phyloP scores from a whole-genome alignment of 805 yeast species.

The Yamadazyma sp. region DNA sequence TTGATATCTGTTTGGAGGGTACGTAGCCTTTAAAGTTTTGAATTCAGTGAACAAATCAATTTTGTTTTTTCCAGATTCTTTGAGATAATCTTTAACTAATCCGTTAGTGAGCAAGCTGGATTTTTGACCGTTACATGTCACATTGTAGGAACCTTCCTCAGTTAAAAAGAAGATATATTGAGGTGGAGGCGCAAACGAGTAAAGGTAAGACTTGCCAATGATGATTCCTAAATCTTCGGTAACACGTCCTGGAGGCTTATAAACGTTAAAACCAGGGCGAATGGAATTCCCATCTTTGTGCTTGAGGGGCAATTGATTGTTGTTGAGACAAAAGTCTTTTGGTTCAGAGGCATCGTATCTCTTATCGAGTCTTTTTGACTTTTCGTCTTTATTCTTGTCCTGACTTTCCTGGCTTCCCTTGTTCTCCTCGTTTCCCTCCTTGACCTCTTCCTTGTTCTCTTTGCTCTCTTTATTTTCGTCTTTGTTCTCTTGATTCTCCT shows the following conservation, averaged over 20 bases:
- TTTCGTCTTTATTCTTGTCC: not conserved
- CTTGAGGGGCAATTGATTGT: constrained; percentile 13
- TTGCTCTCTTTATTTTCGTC: constrained; percentile 2
- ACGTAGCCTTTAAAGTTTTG: constrained; percentile 18
- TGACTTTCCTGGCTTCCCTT: not conserved
- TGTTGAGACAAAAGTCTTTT: constrained; percentile 20
- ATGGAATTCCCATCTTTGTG: constrained; percentile 21
- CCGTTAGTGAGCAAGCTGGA: constrained; percentile 26
- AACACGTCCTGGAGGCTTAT: constrained; percentile 29
- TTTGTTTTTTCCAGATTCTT: constrained; percentile 6
- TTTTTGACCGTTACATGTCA: constrained; percentile 18
- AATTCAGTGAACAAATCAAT: constrained; percentile 23
- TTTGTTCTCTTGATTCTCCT: constrained; percentile 13
- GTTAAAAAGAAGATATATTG: constrained; percentile 38
- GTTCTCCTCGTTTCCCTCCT: constrained; percentile 8
- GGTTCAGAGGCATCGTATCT: constrained; percentile 16
- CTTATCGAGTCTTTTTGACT: constrained; percentile 2
- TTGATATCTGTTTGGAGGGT: constrained; percentile 18
- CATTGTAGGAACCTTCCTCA: constrained; percentile 33
- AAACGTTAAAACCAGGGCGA: constrained; percentile 41
- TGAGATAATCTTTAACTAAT: constrained; percentile 10
- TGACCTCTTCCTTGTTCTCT: constrained; percentile 12
- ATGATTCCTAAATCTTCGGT: constrained; percentile 26
- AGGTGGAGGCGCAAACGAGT: constrained; percentile 42
- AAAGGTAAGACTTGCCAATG: constrained; percentile 41